phyloP scores from a whole-genome alignment of 306 rosid genomes.

The Sechiopsis laciniata region DNA sequence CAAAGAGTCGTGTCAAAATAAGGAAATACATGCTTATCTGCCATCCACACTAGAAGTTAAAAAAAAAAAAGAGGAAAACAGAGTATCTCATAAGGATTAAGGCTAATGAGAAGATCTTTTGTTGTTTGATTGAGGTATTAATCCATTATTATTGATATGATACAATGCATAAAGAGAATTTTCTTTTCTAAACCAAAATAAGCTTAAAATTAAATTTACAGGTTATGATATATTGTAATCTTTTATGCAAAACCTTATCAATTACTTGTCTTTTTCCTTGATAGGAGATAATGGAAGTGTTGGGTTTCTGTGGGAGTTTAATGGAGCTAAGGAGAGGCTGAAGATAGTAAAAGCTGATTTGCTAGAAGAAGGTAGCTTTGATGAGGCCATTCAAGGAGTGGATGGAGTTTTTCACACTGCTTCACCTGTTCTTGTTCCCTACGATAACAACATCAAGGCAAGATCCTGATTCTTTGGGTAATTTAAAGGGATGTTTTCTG shows the following conservation, averaged over 20 bases:
- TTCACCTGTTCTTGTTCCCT: constrained; percentile 62
- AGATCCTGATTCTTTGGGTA: not conserved
- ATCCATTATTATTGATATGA: not conserved
- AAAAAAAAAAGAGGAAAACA: too few relatives aligned
- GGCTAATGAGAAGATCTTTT: not conserved
- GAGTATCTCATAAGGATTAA: not conserved
- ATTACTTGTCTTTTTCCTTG: not conserved
- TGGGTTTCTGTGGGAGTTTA: constrained; percentile 47
- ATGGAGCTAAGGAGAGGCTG: constrained; percentile 63
- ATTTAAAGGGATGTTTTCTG: not conserved
- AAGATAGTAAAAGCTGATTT: constrained; percentile 59
- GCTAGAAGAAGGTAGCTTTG: constrained; percentile 58
- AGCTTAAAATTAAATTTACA: not conserved
- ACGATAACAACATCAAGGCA: constrained; percentile 55
- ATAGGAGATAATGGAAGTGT: constrained; percentile 51
- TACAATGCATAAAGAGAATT: not conserved
- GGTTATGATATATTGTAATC: too few relatives aligned
- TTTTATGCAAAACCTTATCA: not conserved
- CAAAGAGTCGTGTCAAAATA: too few relatives aligned
- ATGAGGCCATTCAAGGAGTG: constrained; percentile 57
- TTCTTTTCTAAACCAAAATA: not conserved
- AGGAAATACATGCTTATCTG: too few relatives aligned
- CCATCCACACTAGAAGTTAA: too few relatives aligned
- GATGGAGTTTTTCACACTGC: constrained; percentile 85
- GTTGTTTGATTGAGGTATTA: not conserved